Conservation (phyloP, 108 stramenopile species). For the Conticribra guillardii region DNA sequence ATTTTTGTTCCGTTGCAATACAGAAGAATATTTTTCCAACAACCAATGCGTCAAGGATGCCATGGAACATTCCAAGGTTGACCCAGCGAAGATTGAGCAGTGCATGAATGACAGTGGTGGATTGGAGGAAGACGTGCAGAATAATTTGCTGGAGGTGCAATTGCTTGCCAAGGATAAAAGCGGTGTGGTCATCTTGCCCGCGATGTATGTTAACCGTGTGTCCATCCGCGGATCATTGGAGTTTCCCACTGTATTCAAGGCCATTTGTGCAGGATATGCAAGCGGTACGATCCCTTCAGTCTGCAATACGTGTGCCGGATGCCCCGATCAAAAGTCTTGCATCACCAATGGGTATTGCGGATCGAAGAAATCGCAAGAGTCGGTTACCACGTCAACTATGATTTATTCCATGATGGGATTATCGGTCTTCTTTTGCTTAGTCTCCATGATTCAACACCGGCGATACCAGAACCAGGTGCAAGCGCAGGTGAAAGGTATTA, state of each 20-base stretch:
- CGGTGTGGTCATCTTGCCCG: slow-evolving; percentile 85
- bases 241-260: slow-evolving; percentile 76
- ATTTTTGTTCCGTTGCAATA: slow-evolving; percentile 68
- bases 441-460: slow-evolving; percentile 78
- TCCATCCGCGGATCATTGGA: slow-evolving; percentile 83
- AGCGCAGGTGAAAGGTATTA: slow-evolving; percentile 90
- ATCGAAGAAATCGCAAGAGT: slow-evolving; percentile 49
- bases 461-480: slow-evolving; percentile 85
- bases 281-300: slow-evolving; percentile 76
- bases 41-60: slow-evolving; percentile 83
- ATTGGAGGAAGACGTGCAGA: slow-evolving; percentile 52
- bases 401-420: slow-evolving; percentile 42
- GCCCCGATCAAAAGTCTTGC: slow-evolving; percentile 41
- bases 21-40: slow-evolving; percentile 63
- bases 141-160: slow-evolving; percentile 78
- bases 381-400: slow-evolving; percentile 44
- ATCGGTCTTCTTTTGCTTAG: slow-evolving; percentile 48
- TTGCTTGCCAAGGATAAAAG: slow-evolving; percentile 51
- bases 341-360: slow-evolving; percentile 51
- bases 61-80: slow-evolving; percentile 72
- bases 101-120: slow-evolving; percentile 92
- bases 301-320: slow-evolving; percentile 61
- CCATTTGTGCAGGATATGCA: slow-evolving; percentile 92
- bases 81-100: slow-evolving; percentile 59
- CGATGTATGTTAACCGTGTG: slow-evolving; percentile 88